Percentiles rank a stretch among this genome's conserved stretches.
Conservation (phyloP, 2,329 filamentous ascomycete genomes). For the Xylaria sp. region DNA sequence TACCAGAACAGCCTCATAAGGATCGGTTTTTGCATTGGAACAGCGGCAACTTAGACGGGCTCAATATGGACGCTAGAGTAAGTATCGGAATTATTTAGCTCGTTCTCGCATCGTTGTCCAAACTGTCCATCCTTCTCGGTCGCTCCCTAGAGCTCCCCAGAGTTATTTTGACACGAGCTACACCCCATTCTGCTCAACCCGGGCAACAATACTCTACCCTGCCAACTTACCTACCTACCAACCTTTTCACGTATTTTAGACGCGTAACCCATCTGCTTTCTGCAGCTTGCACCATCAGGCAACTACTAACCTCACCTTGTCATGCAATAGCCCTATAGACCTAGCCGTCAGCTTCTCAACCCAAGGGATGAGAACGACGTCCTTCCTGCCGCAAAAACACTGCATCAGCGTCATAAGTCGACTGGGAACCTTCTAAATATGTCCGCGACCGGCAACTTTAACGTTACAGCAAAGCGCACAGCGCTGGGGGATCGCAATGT, state of each 20-base stretch:
- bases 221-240: not conserved
- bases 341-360: conserved; percentile 61
- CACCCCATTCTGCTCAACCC: conserved; percentile 15
- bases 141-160: not conserved
- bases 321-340: conserved; percentile 69
- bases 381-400: conserved; percentile 59
- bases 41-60: not conserved
- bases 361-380: conserved; percentile 73
- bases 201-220: not conserved
- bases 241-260: not conserved
- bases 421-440: conserved; percentile 63
- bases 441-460: conserved; percentile 60
- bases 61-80: conserved; percentile 37
- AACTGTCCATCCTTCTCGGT: not conserved
- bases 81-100: conserved; percentile 19
- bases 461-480: conserved; percentile 73
- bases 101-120: not conserved
- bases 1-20: not conserved
- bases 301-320: conserved; percentile 22
- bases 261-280: not conserved
- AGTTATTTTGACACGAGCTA: conserved; percentile 10
- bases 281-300: not conserved
- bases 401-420: conserved; percentile 86
- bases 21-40: conserved; percentile 11
- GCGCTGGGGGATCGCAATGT: conserved; percentile 87